Base-by-base conservation (phyloP, 2,329 filamentous ascomycete genomes). In the Apiospora phragmitis region DNA sequence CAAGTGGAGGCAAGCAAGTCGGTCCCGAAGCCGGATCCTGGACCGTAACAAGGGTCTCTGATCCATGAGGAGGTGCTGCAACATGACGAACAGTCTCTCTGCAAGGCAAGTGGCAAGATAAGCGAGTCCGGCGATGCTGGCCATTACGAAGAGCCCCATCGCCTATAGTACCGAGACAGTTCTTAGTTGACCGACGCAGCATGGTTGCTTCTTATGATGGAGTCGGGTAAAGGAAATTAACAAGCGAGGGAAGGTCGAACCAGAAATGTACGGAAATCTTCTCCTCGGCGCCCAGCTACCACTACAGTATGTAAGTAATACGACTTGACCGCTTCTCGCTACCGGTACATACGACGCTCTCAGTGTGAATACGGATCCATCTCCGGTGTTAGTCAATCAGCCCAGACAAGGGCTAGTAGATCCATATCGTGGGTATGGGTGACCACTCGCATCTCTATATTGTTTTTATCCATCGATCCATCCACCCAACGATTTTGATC, bases 151-250 rank as follows among this genome's bases (percentile, higher is more conserved):
- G 7, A 9, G 1, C 12, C 51, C 55, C 32, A n/a, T 62, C 18
- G 18, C 55, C 29, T 62, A 62, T 38, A 62, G 7, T 24, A 38
- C 18, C 55, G 55, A 62, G 14, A 62, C 55, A 38, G 32, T n/a
- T n/a, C n/a, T n/a, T n/a, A n/a, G n/a, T 62, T 62, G 29, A 21
- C 18, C 32, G 9, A 62, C 35, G 5, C 55, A 62, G 55, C 32
- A 62, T 62, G 55, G 55, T 62, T 62, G 32, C 55, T 62, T 62
- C 51, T 62, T 24, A 9, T 11, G 55, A 62, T 62, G 55, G 55
- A 38, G 55, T 21, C 21, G 55, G 55, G 21, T 21, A n/a, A n/a
- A 62, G 32, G 9, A 35, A 38, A 38, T 2, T n/a, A n/a, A 32
- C 14, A 14, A 29, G 26, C 51, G 35, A 59, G 51, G 29, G 51